Base-by-base conservation (phyloP, 441 rosid genomes). In the Melastoma candidum region DNA sequence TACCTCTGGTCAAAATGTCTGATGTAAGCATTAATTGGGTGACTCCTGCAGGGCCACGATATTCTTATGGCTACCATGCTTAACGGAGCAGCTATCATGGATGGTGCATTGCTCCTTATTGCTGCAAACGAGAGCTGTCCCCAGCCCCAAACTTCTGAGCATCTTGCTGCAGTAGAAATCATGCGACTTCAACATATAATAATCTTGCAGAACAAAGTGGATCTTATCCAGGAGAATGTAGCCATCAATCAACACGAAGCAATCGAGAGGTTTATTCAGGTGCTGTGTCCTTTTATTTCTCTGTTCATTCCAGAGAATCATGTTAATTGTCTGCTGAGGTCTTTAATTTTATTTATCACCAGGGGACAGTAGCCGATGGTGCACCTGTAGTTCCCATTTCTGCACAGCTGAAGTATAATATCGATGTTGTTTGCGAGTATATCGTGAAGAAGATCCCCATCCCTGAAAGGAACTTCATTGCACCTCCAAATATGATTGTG, bases 41-140 rank as follows among this genome's bases (percentile, higher is more conserved):
- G 26, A 12, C 32, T n/a, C 32, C 17, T 58, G 17, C 63, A 88
- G 98, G 98, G 98, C 53, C 98, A 93, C 48, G 98, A 93, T 75
- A 93, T 93, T 82, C 96, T 93, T 69, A 93, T 93, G 99, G 99
- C 99, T 59, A 89, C 99, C 1, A 93, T 93, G 98, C 98, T 93
- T 54, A 93, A 93, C 53, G 98, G 98, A 74, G 97, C 98, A 11
- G 95, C 98, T 24, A 93, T 93, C 65, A 86, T 88, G 98, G 98
- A 93, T 68, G 97, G 97, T 45, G 98, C 98, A 22, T 72, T 89
- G 41, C 93, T 90, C 63, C 75, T 90, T 13, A 90, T 87, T 11
- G 95, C 95, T 64, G 98, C 98, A 47, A 87, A 84, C 56, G 96
- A 84, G 67, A 85, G 90, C 61, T 90, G 96, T 58, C 95, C 96